Percentiles rank a stretch among this genome's conserved stretches.
Conservation (phyloP, 2,329 filamentous ascomycete genomes). For the Aschersonia sp. region DNA sequence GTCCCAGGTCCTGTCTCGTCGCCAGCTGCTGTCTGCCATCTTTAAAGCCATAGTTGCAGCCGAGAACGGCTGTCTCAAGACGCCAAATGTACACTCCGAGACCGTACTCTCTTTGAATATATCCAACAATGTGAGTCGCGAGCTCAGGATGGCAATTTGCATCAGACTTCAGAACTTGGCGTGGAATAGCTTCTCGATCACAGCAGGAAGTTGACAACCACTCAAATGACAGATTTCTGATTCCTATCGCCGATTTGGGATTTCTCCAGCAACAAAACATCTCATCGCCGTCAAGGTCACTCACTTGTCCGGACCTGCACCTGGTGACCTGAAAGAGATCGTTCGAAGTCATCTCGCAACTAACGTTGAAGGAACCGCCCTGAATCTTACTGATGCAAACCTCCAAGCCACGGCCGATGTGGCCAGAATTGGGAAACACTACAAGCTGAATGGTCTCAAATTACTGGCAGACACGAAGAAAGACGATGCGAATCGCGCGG, state of each 20-base stretch:
- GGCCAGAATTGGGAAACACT: slow-evolving; percentile 64
- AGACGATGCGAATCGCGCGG: slow-evolving; percentile 26
- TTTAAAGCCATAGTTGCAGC: slow-evolving; percentile 63
- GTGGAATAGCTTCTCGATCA: too few relatives aligned
- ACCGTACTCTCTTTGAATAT: slow-evolving; percentile 68
- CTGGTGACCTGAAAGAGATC: slow-evolving; percentile 26
- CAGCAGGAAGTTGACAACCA: not conserved
- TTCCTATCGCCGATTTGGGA: slow-evolving; percentile 78
- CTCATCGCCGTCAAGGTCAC: slow-evolving; percentile 75
- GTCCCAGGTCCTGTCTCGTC: slow-evolving; percentile 50
- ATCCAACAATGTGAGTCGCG: slow-evolving; percentile 57
- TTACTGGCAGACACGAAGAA: slow-evolving; percentile 32
- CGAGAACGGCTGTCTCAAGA: slow-evolving; percentile 49
- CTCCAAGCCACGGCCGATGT: slow-evolving; percentile 48
- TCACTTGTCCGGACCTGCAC: slow-evolving; percentile 27
- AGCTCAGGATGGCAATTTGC: not conserved
- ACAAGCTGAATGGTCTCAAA: slow-evolving; percentile 59
- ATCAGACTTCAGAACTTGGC: too few relatives aligned
- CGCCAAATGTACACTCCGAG: slow-evolving; percentile 79
- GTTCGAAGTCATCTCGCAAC: slow-evolving; percentile 44
- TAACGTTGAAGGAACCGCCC: slow-evolving; percentile 45
- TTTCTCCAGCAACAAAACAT: slow-evolving; percentile 53
- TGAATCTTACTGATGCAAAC: slow-evolving; percentile 48
- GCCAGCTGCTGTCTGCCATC: slow-evolving; percentile 60
- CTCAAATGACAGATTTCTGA: slow-evolving; percentile 58